These are phyloP conservation scores for Trametes gibbosa DNA, from an alignment of 768 basidiomycete species.

Conservation along the genomic window DNA sequence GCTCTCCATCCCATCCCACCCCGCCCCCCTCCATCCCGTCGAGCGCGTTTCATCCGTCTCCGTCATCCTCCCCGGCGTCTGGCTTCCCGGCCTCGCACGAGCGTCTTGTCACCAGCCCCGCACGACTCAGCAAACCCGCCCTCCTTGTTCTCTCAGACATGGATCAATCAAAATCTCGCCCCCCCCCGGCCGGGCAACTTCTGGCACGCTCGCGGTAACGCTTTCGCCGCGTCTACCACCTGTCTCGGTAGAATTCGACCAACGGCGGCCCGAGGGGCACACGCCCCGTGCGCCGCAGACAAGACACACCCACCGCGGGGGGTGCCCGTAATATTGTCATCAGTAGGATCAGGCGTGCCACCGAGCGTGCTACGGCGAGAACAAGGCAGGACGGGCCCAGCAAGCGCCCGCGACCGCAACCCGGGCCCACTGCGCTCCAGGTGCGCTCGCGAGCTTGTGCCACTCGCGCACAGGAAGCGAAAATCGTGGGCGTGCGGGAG, in stretches of 20 bases:
- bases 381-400: background rate
- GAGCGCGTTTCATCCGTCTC: background rate
- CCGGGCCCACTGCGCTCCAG: background rate
- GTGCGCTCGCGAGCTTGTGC: slow-evolving; percentile 1
- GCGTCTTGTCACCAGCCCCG: background rate
- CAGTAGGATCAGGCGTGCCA: background rate
- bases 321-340: too few species aligned
- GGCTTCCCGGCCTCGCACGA: background rate
- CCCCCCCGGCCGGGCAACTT: background rate
- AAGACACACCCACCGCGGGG: background rate
- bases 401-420: background rate
- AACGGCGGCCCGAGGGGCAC: background rate
- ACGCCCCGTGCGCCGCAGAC: background rate
- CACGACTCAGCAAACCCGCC: background rate
- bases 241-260: background rate
- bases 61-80: background rate
- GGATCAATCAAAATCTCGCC: slow-evolving; percentile 9
- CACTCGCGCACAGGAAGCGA: slow-evolving; percentile 2
- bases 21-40: background rate
- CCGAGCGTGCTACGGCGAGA: background rate
- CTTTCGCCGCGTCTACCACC: slow-evolving; percentile 1
- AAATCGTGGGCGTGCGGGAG: background rate
- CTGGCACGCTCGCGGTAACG: background rate
- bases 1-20: too few species aligned
- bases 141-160: slow-evolving; percentile 8